Evolutionary conservation across 805 yeast species (phyloP).

Genomic region (Sugiyamaella lignohabitans): DNA sequence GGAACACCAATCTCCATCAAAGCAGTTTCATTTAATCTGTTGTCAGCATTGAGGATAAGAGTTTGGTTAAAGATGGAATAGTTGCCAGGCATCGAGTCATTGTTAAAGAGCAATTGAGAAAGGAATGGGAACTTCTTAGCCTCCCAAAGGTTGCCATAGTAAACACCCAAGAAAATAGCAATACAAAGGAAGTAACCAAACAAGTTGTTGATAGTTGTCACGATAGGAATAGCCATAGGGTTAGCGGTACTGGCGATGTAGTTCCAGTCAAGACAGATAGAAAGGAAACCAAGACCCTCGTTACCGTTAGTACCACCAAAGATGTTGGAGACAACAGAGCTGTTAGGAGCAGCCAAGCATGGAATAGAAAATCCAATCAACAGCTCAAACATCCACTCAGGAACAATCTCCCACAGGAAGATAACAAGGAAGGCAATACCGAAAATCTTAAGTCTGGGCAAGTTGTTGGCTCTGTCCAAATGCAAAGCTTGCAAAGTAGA

Average conservation of each 20-base stretch:
- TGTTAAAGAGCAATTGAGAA: constrained; percentile 30
- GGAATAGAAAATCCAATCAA: constrained; percentile 30
- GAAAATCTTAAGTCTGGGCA: constrained; percentile 24
- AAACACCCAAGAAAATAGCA: constrained; percentile 25
- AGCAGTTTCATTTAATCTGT: constrained; percentile 23
- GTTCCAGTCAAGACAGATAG: constrained; percentile 33
- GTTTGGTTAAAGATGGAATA: constrained; percentile 29
- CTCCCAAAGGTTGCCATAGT: constrained; percentile 33
- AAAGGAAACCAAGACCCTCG: constrained; percentile 29
- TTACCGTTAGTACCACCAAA: constrained; percentile 34
- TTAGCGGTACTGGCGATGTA: constrained; percentile 28
- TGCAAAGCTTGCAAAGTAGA: constrained; percentile 50
- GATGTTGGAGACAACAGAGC: constrained; percentile 27
- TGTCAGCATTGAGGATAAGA: constrained; percentile 24
- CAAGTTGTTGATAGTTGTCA: constrained; percentile 28
- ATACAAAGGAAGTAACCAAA: constrained; percentile 27
- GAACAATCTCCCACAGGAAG: constrained; percentile 30
- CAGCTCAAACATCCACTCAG: constrained; percentile 31
- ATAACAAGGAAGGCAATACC: constrained; percentile 18
- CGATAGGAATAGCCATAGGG: constrained; percentile 30
- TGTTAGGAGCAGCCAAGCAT: constrained; percentile 27
- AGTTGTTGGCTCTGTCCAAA: constrained; percentile 18
- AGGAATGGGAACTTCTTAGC: constrained; percentile 31
- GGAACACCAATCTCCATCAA: constrained; percentile 29
- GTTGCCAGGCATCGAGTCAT: constrained; percentile 18